Base-by-base conservation (phyloP, 306 rosid genomes). In the Prunus armeniaca region DNA sequence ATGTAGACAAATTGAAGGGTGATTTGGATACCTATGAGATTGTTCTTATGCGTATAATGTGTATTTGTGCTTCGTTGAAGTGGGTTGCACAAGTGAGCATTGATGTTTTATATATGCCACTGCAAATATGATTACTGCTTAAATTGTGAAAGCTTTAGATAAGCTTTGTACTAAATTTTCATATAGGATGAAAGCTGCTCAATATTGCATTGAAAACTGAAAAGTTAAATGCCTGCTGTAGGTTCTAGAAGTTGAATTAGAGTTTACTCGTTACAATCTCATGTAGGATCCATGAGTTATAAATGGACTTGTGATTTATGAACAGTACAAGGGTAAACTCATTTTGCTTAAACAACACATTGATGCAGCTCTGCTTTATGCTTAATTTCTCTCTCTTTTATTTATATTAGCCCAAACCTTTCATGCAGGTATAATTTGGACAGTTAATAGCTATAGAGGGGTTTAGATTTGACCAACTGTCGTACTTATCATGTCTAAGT, bases 1-100 rank as follows among this genome's bases (percentile, higher is more conserved):
- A 87, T 72, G 81, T 66, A 77, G 84, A 67, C 77, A 85, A 80
- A 86, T 74, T 82, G 79, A 71, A 63, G 81, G 76, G 74, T 78
- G 80, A 86, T 82, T 78, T 71, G 80, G 65, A 76, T 75, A 79
- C 82, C 83, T 67, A 60, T 64, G 65, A 73, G 64, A 24, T 73
- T 84, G 73, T 46, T 79, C 61, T 73, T 82, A 75, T 83, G 72
- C 47, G 65, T 82, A 72, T 88, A 69, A 65, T 77, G 78, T 78
- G 49, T 74, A 77, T 76, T 49, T 67, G 69, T 81, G 67, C 71
- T 60, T 81, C 79, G 47, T 74, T 50, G 79, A 79, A 64, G 84
- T 77, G 64, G 82, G 83, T 62, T 82, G 79, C 70, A 65, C 66
- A 22, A 41, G 73, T 72, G 46, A 73, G 27, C 32, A 22, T 30